These are phyloP conservation scores for Pleomassaria siparia DNA, from an alignment of 2,329 filamentous ascomycete genomes.

Conservation along the genomic window DNA sequence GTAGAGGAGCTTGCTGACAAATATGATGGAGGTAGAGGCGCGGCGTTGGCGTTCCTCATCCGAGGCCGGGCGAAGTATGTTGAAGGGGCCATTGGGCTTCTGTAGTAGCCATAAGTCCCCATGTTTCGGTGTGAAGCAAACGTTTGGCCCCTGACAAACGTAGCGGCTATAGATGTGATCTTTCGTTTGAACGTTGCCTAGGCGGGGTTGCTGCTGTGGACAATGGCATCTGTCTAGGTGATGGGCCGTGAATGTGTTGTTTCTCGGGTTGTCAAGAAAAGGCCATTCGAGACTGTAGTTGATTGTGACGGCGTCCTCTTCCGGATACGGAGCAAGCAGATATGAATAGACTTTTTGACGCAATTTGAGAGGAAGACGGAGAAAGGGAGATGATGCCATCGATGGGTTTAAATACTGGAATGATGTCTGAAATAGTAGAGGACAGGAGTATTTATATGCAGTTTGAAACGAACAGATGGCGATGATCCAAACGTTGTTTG, in stretches of 20 bases:
- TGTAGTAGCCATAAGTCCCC: constrained; percentile 31
- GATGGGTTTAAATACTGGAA: not conserved
- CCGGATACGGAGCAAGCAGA: constrained; percentile 31
- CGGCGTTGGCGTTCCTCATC: constrained; percentile 16
- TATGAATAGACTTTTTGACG: constrained; percentile 22
- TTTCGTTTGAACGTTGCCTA: constrained; percentile 9
- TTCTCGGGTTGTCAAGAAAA: constrained; percentile 31
- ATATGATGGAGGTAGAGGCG: constrained; percentile 14
- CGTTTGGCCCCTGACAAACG: constrained; percentile 24
- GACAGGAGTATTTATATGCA: not conserved
- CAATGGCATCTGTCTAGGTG: constrained; percentile 33
- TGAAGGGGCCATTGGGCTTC: constrained; percentile 25
- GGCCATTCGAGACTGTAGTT: constrained; percentile 36
- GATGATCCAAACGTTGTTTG: not conserved
- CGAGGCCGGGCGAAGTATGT: constrained; percentile 31
- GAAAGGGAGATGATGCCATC: constrained; percentile 4
- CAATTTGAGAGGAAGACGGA: constrained; percentile 15
- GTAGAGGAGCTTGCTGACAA: constrained; percentile 23
- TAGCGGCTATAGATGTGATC: constrained; percentile 37
- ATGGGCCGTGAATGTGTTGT: constrained; percentile 28
- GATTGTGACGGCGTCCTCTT: constrained; percentile 38
- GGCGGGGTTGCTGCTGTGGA: constrained; percentile 11
- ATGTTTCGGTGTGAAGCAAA: constrained; percentile 18
- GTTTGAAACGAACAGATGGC: not conserved
- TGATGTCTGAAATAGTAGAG: not conserved